Evolutionary conservation across 306 rosid genomes (phyloP).

Genomic region (Pyrus pyrifolia): DNA sequence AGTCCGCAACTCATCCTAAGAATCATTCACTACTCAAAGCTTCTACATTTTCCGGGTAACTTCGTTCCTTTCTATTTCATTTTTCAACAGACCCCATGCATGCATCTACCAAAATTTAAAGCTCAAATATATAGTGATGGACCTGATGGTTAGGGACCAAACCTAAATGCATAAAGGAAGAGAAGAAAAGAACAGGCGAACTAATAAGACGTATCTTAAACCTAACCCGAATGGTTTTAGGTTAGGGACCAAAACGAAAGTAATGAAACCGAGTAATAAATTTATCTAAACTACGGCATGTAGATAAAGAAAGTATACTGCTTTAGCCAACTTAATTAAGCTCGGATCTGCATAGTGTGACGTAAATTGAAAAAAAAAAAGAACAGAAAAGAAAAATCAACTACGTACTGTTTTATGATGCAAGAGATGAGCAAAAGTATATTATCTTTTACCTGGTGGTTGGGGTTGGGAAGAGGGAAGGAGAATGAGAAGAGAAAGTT

Average conservation of each 20-base stretch:
- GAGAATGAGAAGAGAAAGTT: background rate
- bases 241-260: background rate
- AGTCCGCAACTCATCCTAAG: accelerated
- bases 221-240: background rate
- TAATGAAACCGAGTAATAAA: background rate
- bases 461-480: background rate
- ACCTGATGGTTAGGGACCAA: background rate
- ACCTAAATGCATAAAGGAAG: background rate
- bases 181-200: background rate
- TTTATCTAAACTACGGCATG: too few relatives aligned
- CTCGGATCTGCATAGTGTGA: accelerated
- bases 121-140: background rate
- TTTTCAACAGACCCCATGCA: background rate
- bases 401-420: too few relatives aligned
- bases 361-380: too few relatives aligned
- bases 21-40: too few relatives aligned
- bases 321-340: too few relatives aligned
- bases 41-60: too few relatives aligned
- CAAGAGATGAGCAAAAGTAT: background rate
- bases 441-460: background rate
- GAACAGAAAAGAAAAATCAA: too few relatives aligned
- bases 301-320: accelerated
- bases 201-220: background rate
- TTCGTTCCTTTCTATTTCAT: too few relatives aligned
- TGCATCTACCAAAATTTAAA: too few relatives aligned